These are phyloP conservation scores for Mycena latifolia DNA, from an alignment of 768 basidiomycete genomes.

Conservation along the genomic window DNA sequence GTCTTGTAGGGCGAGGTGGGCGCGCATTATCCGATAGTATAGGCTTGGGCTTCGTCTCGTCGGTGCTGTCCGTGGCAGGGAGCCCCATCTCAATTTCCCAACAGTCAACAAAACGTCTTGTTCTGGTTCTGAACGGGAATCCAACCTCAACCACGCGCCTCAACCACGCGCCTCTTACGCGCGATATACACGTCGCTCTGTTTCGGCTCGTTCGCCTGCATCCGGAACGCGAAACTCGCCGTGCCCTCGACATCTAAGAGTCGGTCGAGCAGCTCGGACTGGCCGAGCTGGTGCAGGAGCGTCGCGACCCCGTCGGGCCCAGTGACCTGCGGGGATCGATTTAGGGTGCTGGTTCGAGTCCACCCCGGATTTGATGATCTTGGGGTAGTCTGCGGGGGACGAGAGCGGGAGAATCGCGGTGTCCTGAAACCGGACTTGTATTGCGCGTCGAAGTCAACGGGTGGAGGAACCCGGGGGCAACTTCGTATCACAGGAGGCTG, in stretches of 20 bases:
- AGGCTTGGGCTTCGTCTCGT: neutral
- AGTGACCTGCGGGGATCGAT: neutral
- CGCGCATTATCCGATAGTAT: neutral
- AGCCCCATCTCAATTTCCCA: conserved; percentile 3
- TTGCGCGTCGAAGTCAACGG: neutral
- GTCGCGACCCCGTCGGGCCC: neutral
- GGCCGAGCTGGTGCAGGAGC: neutral
- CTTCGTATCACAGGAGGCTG: neutral
- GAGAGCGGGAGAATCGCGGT: neutral
- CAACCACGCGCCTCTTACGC: no score
- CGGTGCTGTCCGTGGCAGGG: neutral
- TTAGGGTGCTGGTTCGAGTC: conserved; percentile 3
- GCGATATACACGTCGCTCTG: neutral
- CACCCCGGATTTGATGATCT: neutral
- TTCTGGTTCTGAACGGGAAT: neutral
- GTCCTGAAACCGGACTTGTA: conserved; percentile 6
- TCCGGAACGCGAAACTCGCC: neutral
- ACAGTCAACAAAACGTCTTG: neutral
- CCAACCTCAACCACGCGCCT: neutral
- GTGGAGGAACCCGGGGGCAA: neutral
- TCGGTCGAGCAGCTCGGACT: neutral
- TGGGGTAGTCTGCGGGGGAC: neutral
- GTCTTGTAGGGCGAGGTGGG: neutral
- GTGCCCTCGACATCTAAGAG: conserved; percentile 4
- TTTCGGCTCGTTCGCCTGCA: neutral